Base-by-base conservation (phyloP, 768 basidiomycete genomes). In the Tremella mesenterica region DNA sequence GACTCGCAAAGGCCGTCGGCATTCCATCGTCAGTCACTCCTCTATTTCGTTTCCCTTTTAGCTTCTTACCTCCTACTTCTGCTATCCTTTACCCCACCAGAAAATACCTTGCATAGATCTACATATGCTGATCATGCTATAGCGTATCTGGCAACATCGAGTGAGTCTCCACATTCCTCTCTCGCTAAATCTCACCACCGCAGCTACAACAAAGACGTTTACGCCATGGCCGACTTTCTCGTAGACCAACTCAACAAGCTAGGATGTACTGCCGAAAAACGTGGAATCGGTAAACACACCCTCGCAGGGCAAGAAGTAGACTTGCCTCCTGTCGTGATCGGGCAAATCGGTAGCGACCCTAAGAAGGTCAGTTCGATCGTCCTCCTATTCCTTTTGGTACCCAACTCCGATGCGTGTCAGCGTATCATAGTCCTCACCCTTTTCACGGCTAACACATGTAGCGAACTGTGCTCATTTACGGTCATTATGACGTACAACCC, bases 401-500 rank as follows among this genome's bases (percentile, higher is more conserved):
- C 51, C 28, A 53, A n/a, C 41, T 33, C 31, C 20, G n/a, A n/a
- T n/a, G n/a, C n/a, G n/a, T n/a, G n/a, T n/a, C n/a, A n/a, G n/a
- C n/a, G n/a, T n/a, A n/a, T n/a, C n/a, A n/a, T n/a, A n/a, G n/a
- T n/a, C n/a, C n/a, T n/a, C n/a, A n/a, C n/a, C n/a, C n/a, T n/a
- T 62, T 56, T 45, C 12, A 29, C 16, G 26, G 50, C 61, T 63
- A 38, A 63, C 46, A 27, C 21, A 18, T 51, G 21, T 18, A 73
- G 82, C 92, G 87, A 80, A 97, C 91, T 0, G 82, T 96, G 29
- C 79, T 93, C 26, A 75, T 96, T 28, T 96, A 96, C 69, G 92
- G 89, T 1, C 92, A 96, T 72, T 93, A 88, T 67, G 91, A 95
- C 68, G 92, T 95, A 6, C 92, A 95, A 65, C 91, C 92, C 8